These are phyloP conservation scores for Hibiscus syriacus DNA, from an alignment of 345 rosid species.

Conservation along the genomic window DNA sequence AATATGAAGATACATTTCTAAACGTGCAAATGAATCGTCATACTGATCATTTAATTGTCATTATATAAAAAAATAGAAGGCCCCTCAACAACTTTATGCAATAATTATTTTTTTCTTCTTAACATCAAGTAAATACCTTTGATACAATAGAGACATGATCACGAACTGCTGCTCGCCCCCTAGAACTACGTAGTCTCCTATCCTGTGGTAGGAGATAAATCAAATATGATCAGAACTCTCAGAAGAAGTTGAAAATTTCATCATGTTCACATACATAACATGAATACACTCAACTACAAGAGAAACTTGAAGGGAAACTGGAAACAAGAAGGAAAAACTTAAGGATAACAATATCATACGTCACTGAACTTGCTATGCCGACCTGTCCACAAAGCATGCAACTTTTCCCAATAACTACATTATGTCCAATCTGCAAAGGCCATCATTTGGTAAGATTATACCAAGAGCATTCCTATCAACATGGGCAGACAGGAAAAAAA, in stretches of 20 bases:
- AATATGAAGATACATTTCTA: no score
- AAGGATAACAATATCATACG: constrained; percentile 29
- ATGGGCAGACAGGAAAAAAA: neutral
- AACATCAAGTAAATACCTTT: constrained; percentile 37
- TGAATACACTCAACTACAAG: neutral
- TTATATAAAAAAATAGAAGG: no score
- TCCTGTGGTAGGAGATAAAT: constrained; percentile 22
- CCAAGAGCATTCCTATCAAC: neutral
- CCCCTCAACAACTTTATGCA: neutral
- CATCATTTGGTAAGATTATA: constrained; percentile 8
- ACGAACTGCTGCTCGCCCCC: constrained; percentile 64
- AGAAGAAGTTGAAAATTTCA: constrained; percentile 6
- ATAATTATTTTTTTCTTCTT: neutral
- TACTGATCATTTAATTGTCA: no score
- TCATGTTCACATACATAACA: neutral
- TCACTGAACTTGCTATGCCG: constrained; percentile 80
- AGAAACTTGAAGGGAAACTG: neutral
- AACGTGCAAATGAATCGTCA: no score
- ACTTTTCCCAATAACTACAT: constrained; percentile 57
- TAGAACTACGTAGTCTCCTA: constrained; percentile 60
- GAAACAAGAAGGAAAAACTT: neutral
- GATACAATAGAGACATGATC: constrained; percentile 63
- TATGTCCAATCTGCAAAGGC: constrained; percentile 62
- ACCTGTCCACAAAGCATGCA: constrained; percentile 89
- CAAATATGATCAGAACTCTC: neutral